These are phyloP conservation scores for Tetrapisispora phaffii DNA, from an alignment of 805 yeast species.

Conservation along the genomic window DNA sequence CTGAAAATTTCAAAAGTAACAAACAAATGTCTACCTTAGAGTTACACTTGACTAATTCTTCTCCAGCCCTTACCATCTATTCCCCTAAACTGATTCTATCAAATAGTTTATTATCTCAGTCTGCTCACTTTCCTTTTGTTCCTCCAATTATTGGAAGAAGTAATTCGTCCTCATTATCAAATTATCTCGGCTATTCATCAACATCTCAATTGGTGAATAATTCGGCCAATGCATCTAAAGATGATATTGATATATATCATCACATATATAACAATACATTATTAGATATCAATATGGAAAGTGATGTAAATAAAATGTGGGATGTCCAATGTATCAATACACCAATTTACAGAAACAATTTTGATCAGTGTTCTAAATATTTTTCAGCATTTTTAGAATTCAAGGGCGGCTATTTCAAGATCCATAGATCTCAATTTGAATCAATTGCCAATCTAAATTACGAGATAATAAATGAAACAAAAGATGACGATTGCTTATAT, in stretches of 20 bases:
- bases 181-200: constrained; percentile 12
- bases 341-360: constrained; percentile 2
- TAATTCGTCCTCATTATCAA: constrained; percentile 14
- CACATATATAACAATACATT: constrained; percentile 17
- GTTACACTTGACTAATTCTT: not conserved
- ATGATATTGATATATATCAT: constrained; percentile 21
- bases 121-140: constrained; percentile 3
- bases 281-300: constrained; percentile 7
- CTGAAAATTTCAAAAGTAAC: not conserved
- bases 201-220: constrained; percentile 11
- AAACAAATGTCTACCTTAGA: not conserved
- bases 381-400: constrained; percentile 15
- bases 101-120: constrained; percentile 2
- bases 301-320: constrained; percentile 9
- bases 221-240: constrained; percentile 10
- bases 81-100: constrained; percentile 18
- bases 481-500: constrained; percentile 10
- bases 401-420: constrained; percentile 30
- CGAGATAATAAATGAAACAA: constrained; percentile 14
- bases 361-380: constrained; percentile 15
- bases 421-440: constrained; percentile 22
- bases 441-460: constrained; percentile 6
- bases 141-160: constrained; percentile 6
- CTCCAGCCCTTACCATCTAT: constrained; percentile 5
- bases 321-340: constrained; percentile 3